Evolutionary conservation across 768 basidiomycete species (phyloP).

Genomic region (Lactarius akahatsu): DNA sequence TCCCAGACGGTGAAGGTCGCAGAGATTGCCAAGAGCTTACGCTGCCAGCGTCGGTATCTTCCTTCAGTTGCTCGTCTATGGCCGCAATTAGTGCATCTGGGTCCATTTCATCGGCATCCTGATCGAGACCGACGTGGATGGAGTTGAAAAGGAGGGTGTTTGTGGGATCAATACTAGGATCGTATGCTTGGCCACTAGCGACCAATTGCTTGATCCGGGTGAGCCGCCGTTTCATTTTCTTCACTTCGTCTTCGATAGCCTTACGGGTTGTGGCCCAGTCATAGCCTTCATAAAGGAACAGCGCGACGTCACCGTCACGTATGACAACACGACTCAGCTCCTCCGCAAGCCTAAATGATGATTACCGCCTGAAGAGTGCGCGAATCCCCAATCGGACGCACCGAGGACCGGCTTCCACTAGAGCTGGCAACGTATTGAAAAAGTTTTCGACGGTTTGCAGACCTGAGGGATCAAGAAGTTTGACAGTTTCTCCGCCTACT

Average conservation of each 20-base stretch:
- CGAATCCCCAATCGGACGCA: constrained; percentile 36
- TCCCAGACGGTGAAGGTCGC: constrained; percentile 42
- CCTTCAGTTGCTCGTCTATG: constrained; percentile 86
- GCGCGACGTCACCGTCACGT: constrained; percentile 57
- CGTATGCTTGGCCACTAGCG: constrained; percentile 84
- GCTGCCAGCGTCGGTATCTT: constrained; percentile 68
- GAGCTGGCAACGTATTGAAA: constrained; percentile 63
- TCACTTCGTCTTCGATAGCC: constrained; percentile 84
- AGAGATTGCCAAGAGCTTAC: constrained; percentile 92
- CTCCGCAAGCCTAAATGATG: constrained; percentile 21
- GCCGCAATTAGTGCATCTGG: constrained; percentile 79
- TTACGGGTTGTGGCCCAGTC: constrained; percentile 88
- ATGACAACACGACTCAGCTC: constrained; percentile 49
- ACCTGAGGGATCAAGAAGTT: constrained; percentile 62
- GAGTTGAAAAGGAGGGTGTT: constrained; percentile 89
- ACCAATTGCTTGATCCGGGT: constrained; percentile 90
- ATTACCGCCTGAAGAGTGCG: not conserved
- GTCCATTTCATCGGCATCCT: constrained; percentile 72
- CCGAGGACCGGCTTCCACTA: constrained; percentile 46
- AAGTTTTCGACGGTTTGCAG: constrained; percentile 73
- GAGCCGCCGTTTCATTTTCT: constrained; percentile 81
- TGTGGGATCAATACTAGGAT: constrained; percentile 68
- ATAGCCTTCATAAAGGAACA: constrained; percentile 90
- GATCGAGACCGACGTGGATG: constrained; percentile 86
- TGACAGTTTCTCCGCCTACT: constrained; percentile 83